Evolutionary conservation across 768 basidiomycete genomes (phyloP).

Genomic region (Macrolepiota albuminosa): DNA sequence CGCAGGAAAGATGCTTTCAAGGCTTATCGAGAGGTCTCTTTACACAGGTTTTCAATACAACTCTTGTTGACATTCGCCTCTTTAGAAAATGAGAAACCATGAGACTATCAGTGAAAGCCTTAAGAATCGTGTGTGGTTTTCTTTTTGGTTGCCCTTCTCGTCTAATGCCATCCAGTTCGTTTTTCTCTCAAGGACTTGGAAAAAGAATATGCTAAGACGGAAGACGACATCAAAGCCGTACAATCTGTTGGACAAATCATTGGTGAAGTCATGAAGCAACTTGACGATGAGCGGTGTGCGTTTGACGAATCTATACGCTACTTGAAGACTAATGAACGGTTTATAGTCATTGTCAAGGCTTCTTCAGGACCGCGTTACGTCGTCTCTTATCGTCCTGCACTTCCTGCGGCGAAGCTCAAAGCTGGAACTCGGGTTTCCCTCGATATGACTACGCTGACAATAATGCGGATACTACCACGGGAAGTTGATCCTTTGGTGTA

Average conservation of each 20-base stretch:
- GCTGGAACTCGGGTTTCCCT: constrained; percentile 92
- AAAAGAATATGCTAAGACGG: constrained; percentile 89
- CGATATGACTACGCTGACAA: constrained; percentile 98
- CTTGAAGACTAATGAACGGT: not conserved
- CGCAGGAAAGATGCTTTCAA: constrained; percentile 71
- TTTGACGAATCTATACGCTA: constrained; percentile 8
- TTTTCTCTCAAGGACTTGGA: constrained; percentile 88
- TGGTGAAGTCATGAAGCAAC: constrained; percentile 97
- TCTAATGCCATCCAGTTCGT: constrained; percentile 52
- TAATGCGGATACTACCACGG: constrained; percentile 96
- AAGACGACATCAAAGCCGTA: constrained; percentile 98
- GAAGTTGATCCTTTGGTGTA: constrained; percentile 98
- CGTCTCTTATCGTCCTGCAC: constrained; percentile 90
- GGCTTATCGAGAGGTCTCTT: constrained; percentile 65
- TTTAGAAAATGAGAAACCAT: constrained; percentile 91
- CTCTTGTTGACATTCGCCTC: constrained; percentile 9
- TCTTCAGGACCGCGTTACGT: constrained; percentile 98
- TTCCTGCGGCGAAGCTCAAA: constrained; percentile 91
- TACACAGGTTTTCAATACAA: not conserved
- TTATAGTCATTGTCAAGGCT: constrained; percentile 92
- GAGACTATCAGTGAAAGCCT: constrained; percentile 81
- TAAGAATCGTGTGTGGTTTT: constrained; percentile 73
- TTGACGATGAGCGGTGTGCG: constrained; percentile 96
- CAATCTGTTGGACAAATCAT: constrained; percentile 99
- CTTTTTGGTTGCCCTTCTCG: not conserved